Base-by-base conservation (phyloP, 176 grass and related monocot genomes). In the Cenchrus americanus region DNA sequence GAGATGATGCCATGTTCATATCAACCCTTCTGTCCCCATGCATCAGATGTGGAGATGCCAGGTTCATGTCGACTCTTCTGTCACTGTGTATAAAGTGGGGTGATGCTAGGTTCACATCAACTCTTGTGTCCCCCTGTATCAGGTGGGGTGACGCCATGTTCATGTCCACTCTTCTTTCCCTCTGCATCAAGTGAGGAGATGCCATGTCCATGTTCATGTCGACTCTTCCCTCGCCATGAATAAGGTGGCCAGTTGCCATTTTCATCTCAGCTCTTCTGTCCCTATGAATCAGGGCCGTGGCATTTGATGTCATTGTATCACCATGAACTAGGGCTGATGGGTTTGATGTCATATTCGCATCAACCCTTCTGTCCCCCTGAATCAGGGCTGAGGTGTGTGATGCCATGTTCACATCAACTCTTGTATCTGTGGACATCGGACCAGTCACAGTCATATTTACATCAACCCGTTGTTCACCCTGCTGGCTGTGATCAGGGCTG, bases 321-420 rank as follows among this genome's bases (percentile, higher is more conserved):
- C 49, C 83, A 86, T 90, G 83, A 77, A 82, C 57, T 69, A 90
- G 15, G 27, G 78, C 22, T 63, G 78, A 53, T 37, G 65, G 41
- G 30, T 78, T 86, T 60, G 81, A 69, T 52, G 80, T 17, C 75
- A 90, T 73, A 73, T 79, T 79, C 30, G 44, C 34, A 69, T 75
- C 84, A 37, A 87, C 51, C 68, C 88, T 83, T 87, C 80, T 83
- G 75, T 83, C 75, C 23, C 75, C 80, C 14, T 87, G 88, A 87
- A 90, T 83, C 68, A 80, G 26, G 32, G 73, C 15, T 83, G 88
- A 73, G 43, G 69, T 43, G 44, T 75, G 83, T 80, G 89, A 87
- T 49, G 75, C 32, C 69, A 87, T 90, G 70, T 92, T 89, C 79
- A 86, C 76, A 80, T 92, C 90, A 27, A 92, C 83, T 86, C 69